Evolutionary conservation across 257 asterid genomes (phyloP).

Genomic region (Cordia subcordata): DNA sequence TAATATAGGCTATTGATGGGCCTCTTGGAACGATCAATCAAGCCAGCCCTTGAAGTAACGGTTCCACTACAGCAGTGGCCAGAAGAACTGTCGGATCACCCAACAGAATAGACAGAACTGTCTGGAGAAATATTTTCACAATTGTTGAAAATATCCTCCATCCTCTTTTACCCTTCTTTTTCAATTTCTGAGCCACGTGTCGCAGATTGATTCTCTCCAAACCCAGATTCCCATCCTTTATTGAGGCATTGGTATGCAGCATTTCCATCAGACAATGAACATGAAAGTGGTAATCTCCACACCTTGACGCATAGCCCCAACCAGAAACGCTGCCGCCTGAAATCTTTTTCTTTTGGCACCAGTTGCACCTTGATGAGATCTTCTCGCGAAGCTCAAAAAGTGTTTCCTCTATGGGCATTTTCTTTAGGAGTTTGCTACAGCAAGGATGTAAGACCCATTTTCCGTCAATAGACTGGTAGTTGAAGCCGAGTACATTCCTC

Average conservation of each 20-base stretch:
- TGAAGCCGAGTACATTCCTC: constrained; percentile 22
- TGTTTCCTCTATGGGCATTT: constrained; percentile 4
- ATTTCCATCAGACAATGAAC: constrained; percentile 28
- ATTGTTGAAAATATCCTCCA: background rate
- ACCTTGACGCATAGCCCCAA: constrained; percentile 17
- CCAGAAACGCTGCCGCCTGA: constrained; percentile 9
- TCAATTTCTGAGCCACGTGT: constrained; percentile 2
- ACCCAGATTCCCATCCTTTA: constrained; percentile 13
- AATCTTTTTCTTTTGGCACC: constrained; percentile 15
- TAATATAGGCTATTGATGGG: too few species aligned
- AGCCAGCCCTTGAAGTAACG: background rate
- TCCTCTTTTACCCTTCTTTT: background rate
- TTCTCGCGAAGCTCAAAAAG: constrained; percentile 15
- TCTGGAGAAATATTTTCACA: constrained; percentile 18
- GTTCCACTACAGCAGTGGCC: constrained; percentile 16
- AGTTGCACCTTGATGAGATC: constrained; percentile 18
- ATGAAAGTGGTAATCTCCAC: constrained; percentile 24
- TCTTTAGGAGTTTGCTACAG: constrained; percentile 18
- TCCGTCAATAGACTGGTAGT: constrained; percentile 16
- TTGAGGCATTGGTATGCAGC: constrained; percentile 16
- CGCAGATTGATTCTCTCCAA: constrained; percentile 11
- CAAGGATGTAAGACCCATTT: constrained; percentile 23
- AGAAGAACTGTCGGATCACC: constrained; percentile 27
- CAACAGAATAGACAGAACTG: constrained; percentile 17
- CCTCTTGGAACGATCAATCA: background rate